Evolutionary conservation across 345 rosid genomes (phyloP).

Genomic region (Linum tenue): DNA sequence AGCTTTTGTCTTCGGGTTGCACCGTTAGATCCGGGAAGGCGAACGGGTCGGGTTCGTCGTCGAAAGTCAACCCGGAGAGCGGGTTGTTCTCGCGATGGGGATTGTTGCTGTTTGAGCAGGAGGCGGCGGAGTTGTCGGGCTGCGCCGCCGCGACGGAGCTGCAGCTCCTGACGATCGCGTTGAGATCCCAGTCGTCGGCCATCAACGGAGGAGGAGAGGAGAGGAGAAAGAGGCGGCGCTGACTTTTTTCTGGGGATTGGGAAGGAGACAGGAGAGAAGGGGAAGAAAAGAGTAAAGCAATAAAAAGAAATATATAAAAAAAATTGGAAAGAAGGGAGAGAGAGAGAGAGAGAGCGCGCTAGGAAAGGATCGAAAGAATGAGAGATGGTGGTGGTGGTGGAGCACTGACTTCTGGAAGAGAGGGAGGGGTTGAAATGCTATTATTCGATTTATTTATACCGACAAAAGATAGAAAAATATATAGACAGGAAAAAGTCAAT

Average conservation of each 20-base stretch:
- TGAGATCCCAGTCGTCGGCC: conserved; percentile 77
- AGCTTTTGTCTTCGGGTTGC: neutral
- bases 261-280: conserved; percentile 7
- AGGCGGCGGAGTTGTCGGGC: neutral
- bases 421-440: neutral
- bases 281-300: neutral
- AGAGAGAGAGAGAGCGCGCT: conserved; percentile 30
- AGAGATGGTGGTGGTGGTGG: conserved; percentile 19
- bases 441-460: too few relatives aligned
- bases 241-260: conserved; percentile 37
- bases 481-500: conserved; percentile 21
- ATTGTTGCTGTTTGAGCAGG: neutral
- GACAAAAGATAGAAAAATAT: too few relatives aligned
- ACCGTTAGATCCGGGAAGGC: conserved; percentile 22
- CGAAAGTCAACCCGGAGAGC: conserved; percentile 31
- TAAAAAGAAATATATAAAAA: conserved; percentile 10
- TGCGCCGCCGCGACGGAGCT: conserved; percentile 15
- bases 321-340: neutral
- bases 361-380: neutral
- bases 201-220: conserved; percentile 26
- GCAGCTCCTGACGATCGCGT: conserved; percentile 68
- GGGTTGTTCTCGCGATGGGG: conserved; percentile 17
- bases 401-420: conserved; percentile 27
- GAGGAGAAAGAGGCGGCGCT: conserved; percentile 50
- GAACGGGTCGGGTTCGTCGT: conserved; percentile 25